Evolutionary conservation across 2,329 filamentous ascomycete genomes (phyloP).

Genomic region (Didymella pomorum): DNA sequence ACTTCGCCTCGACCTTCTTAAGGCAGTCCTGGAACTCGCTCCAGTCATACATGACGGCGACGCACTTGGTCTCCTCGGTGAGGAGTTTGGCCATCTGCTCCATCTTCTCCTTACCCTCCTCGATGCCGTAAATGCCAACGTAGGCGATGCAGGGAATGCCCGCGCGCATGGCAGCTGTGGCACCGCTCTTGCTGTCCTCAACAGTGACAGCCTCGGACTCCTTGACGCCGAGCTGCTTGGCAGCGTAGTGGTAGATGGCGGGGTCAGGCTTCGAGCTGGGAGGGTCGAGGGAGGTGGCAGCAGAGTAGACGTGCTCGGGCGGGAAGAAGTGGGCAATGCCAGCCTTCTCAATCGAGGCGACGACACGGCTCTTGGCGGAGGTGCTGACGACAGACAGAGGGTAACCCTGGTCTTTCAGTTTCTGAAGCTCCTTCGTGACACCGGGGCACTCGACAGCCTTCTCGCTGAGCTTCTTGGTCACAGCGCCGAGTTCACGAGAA

Average conservation of each 20-base stretch:
- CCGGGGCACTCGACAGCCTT: conserved; percentile 73
- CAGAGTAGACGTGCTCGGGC: conserved; percentile 78
- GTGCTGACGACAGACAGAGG: conserved; percentile 81
- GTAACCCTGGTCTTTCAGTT: conserved; percentile 71
- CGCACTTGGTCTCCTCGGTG: conserved; percentile 57
- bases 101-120: conserved; percentile 54
- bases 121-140: conserved; percentile 68
- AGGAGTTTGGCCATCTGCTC: conserved; percentile 60
- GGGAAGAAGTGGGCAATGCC: conserved; percentile 81
- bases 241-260: conserved; percentile 82
- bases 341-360: conserved; percentile 80
- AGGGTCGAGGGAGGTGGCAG: conserved; percentile 76
- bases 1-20: conserved; percentile 57
- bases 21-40: conserved; percentile 59
- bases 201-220: conserved; percentile 78
- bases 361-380: conserved; percentile 78
- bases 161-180: conserved; percentile 77
- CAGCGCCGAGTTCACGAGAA: conserved; percentile 78
- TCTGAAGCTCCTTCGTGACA: conserved; percentile 71
- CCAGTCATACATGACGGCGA: conserved; percentile 62
- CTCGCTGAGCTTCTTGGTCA: conserved; percentile 79
- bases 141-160: conserved; percentile 85
- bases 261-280: conserved; percentile 94
- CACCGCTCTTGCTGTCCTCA: conserved; percentile 89
- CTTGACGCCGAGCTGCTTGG: conserved; percentile 75